These are phyloP conservation scores for Juglanconis sp. DNA, from an alignment of 2,329 filamentous ascomycete species.

Conservation along the genomic window DNA sequence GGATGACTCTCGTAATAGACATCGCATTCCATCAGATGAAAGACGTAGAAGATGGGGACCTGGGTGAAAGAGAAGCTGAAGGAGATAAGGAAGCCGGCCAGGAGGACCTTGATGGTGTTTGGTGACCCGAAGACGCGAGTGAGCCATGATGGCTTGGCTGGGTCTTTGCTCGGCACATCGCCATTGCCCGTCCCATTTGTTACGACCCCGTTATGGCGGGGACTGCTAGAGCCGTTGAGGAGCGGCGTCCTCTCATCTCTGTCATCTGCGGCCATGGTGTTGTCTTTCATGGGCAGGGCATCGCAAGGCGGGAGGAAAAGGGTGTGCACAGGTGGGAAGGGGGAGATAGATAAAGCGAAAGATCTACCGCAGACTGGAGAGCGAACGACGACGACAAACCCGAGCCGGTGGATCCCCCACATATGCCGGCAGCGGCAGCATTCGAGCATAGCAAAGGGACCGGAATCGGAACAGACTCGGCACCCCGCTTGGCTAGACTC, in stretches of 20 bases:
- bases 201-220: constrained; percentile 1
- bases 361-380: neutral
- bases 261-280: constrained; percentile 9
- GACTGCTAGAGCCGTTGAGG: constrained; percentile 8
- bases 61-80: constrained; percentile 19
- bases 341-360: neutral
- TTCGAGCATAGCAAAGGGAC: neutral
- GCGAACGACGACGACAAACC: neutral
- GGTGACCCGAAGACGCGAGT: constrained; percentile 16
- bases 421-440: neutral
- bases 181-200: neutral
- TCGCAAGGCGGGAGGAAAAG: neutral
- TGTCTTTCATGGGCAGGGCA: neutral
- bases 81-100: constrained; percentile 16
- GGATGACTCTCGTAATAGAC: constrained; percentile 61
- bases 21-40: constrained; percentile 70
- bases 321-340: no score
- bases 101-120: constrained; percentile 17
- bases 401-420: neutral
- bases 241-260: constrained; percentile 18
- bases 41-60: constrained; percentile 54
- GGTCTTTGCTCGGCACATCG: neutral
- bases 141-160: constrained; percentile 11
- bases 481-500: constrained; percentile 3
- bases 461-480: neutral